These are phyloP conservation scores for Gaultheria prostrata DNA, from an alignment of 148 eudicot species.

Conservation along the genomic window DNA sequence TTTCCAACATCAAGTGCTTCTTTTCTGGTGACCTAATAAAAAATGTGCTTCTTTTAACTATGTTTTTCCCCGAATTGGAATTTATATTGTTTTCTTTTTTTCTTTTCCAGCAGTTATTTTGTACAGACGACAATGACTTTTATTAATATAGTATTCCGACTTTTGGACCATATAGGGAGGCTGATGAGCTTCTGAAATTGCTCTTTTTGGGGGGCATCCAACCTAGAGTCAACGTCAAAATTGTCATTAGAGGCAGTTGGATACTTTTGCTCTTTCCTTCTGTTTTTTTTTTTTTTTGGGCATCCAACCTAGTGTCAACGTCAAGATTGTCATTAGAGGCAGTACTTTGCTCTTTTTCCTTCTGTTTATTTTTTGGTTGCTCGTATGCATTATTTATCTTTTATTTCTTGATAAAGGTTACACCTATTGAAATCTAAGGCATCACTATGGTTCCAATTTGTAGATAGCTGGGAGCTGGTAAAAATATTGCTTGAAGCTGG, in stretches of 20 bases:
- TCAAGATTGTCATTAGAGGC: background rate
- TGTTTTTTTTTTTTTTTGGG: background rate
- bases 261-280: background rate
- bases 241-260: background rate
- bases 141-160: background rate
- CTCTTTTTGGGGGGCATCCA: background rate
- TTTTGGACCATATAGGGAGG: background rate
- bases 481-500: conserved; percentile 77
- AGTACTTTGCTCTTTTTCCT: background rate
- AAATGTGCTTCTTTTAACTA: background rate
- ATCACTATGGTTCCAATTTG: background rate
- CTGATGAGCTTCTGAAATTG: background rate
- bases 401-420: background rate
- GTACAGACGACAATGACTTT: background rate
- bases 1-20: background rate
- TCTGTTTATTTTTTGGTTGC: background rate
- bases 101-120: background rate
- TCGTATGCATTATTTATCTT: background rate
- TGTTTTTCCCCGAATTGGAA: background rate
- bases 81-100: background rate
- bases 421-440: background rate
- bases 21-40: background rate
- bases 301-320: no score
- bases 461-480: conserved; percentile 85
- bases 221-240: no score